A percentile compares a stretch with the other conserved stretches of the same genome.
Conservation (phyloP, 140 eudicot genomes). For the Flaveria floridana region DNA sequence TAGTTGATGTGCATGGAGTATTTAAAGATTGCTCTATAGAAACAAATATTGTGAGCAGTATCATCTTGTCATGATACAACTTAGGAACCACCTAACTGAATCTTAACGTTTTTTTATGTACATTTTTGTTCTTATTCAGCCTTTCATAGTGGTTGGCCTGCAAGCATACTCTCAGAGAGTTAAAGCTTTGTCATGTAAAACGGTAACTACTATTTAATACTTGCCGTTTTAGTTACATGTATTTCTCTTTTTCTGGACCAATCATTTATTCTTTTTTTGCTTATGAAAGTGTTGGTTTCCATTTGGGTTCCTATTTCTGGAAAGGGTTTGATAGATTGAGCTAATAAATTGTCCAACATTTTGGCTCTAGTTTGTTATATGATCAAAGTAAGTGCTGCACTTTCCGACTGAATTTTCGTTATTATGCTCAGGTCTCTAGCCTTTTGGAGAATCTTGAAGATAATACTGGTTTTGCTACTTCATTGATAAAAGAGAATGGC, state of each 20-base stretch:
- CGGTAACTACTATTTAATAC: slow-evolving; percentile 44
- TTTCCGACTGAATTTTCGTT: slow-evolving; percentile 15
- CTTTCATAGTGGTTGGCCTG: slow-evolving; percentile 77
- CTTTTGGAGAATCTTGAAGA: slow-evolving; percentile 67
- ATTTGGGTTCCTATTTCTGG: background rate
- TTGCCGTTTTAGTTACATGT: background rate
- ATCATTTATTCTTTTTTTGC: background rate
- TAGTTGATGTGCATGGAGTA: background rate
- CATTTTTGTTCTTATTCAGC: slow-evolving; percentile 45
- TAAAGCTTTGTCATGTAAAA: slow-evolving; percentile 65
- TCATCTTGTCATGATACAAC: background rate
- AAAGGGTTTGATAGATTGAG: background rate
- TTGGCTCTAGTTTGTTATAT: background rate
- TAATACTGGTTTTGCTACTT: slow-evolving; percentile 43
- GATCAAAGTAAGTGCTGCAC: slow-evolving; percentile 10
- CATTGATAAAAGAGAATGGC: slow-evolving; percentile 50
- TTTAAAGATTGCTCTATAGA: background rate
- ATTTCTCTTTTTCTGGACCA: background rate
- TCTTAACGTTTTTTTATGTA: slow-evolving; percentile 4
- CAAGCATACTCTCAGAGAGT: slow-evolving; percentile 74
- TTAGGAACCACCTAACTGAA: slow-evolving; percentile 12
- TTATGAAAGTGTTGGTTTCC: background rate
- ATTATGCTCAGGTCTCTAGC: slow-evolving; percentile 58
- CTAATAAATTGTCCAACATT: background rate
- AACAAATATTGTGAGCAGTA: background rate